A percentile compares a stretch with the other conserved stretches of the same genome.
Evolutionary conservation across 1,284 basidiomycete genomes (phyloP).

Genomic region (Cutaneotrichosporon sp.): DNA sequence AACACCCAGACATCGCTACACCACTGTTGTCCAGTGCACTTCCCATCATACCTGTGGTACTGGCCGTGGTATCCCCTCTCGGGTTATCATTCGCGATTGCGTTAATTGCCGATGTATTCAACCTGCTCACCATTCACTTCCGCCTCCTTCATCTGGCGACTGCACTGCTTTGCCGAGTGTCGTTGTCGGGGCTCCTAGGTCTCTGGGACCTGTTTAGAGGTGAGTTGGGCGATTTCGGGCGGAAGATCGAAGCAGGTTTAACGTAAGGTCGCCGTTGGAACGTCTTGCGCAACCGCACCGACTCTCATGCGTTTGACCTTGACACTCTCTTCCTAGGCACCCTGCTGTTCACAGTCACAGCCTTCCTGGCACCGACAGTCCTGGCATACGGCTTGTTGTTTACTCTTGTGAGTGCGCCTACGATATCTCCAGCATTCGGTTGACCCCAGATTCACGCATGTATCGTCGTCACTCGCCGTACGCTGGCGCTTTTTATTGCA

Average conservation of each 20-base stretch:
- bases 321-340: conserved; percentile 94
- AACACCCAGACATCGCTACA: conserved; percentile 12
- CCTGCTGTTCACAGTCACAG: conserved; percentile 84
- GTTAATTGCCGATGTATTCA: conserved; percentile 26
- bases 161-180: conserved; percentile 60
- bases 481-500: background rate
- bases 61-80: conserved; percentile 18
- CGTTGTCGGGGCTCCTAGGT: conserved; percentile 60
- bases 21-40: conserved; percentile 10
- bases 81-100: conserved; percentile 36
- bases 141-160: conserved; percentile 66
- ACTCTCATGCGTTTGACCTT: conserved; percentile 84
- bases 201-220: conserved; percentile 95
- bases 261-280: conserved; percentile 76
- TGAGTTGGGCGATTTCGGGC: conserved; percentile 46
- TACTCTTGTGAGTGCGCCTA: conserved; percentile 56
- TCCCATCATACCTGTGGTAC: conserved; percentile 1
- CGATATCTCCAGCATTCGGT: background rate
- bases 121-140: conserved; percentile 63
- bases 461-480: background rate
- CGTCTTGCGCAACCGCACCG: conserved; percentile 67
- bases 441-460: conserved; percentile 10
- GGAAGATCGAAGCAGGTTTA: background rate
- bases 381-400: conserved; percentile 80
- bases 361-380: conserved; percentile 87